phyloP scores from a whole-genome alignment of 805 yeast species.

The Wickerhamiella sergipiensis region DNA sequence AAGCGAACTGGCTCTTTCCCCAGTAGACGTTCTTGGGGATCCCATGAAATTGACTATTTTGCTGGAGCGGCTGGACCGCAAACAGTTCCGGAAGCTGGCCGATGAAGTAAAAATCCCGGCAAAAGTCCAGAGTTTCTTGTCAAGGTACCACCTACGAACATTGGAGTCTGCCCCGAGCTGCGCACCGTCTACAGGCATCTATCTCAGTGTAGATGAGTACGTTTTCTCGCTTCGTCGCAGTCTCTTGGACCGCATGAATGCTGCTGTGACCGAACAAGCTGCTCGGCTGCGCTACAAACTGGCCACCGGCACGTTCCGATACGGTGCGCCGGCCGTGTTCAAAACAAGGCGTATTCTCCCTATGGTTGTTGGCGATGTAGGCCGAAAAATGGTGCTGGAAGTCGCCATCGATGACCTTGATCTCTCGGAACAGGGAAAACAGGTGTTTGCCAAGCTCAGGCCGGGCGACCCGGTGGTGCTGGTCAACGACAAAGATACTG shows the following conservation, averaged over 20 bases:
- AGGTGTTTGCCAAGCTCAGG: neutral
- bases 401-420: neutral
- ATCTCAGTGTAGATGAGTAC: neutral
- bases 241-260: neutral
- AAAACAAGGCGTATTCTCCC: neutral
- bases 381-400: neutral
- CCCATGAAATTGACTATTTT: neutral
- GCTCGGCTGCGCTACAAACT: neutral
- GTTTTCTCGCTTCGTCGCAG: neutral
- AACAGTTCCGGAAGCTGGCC: neutral
- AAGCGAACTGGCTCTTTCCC: neutral
- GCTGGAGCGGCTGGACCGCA: neutral
- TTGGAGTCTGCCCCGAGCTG: neutral
- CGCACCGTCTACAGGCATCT: neutral
- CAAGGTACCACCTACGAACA: neutral
- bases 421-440: neutral
- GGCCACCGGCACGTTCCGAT: neutral
- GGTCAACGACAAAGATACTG: neutral
- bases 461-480: neutral
- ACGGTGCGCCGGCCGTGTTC: neutral
- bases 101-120: neutral
- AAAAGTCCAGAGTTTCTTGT: neutral
- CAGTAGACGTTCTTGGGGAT: neutral
- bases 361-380: neutral
- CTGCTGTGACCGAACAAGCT: neutral